Evolutionary conservation across 1,284 basidiomycete genomes (phyloP).

Genomic region (Heliocybe sulcata): DNA sequence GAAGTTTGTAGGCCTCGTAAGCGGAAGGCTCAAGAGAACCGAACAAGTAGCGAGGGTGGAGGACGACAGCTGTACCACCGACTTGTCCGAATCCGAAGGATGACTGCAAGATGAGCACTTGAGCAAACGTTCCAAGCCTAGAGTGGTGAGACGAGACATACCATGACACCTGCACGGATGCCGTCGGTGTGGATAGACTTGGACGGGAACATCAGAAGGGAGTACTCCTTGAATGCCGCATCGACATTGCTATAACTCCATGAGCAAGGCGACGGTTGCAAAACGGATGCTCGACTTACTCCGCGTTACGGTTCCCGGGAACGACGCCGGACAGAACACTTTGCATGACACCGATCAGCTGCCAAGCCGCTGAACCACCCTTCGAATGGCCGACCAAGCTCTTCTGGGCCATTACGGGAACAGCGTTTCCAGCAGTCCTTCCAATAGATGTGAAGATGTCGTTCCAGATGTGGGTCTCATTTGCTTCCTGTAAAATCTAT

Average conservation of each 20-base stretch:
- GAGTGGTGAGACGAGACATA: conserved; percentile 21
- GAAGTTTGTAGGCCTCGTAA: conserved; percentile 72
- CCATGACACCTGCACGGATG: conserved; percentile 86
- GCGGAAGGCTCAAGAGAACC: conserved; percentile 70
- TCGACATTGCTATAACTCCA: conserved; percentile 74
- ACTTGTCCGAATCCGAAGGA: conserved; percentile 99
- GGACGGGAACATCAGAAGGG: conserved; percentile 94
- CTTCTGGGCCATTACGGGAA: conserved; percentile 97
- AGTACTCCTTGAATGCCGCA: conserved; percentile 85
- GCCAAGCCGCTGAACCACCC: conserved; percentile 97
- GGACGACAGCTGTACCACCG: conserved; percentile 83
- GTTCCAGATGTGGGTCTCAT: conserved; percentile 97
- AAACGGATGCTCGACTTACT: conserved; percentile 42
- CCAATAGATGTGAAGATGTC: conserved; percentile 85
- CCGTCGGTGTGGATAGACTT: conserved; percentile 92
- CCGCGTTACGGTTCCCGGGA: conserved; percentile 96
- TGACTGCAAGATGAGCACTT: conserved; percentile 40
- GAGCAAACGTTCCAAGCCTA: conserved; percentile 13
- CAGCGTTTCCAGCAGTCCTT: conserved; percentile 89
- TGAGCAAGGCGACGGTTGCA: background rate
- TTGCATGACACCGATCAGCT: conserved; percentile 91
- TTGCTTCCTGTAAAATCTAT: conserved; percentile 68
- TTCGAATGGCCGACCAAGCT: conserved; percentile 94
- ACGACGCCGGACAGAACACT: conserved; percentile 82
- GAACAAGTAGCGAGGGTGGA: conserved; percentile 90